Conservation (phyloP, 202 grass and related monocot genomes). For the Elaeis oleifera region DNA sequence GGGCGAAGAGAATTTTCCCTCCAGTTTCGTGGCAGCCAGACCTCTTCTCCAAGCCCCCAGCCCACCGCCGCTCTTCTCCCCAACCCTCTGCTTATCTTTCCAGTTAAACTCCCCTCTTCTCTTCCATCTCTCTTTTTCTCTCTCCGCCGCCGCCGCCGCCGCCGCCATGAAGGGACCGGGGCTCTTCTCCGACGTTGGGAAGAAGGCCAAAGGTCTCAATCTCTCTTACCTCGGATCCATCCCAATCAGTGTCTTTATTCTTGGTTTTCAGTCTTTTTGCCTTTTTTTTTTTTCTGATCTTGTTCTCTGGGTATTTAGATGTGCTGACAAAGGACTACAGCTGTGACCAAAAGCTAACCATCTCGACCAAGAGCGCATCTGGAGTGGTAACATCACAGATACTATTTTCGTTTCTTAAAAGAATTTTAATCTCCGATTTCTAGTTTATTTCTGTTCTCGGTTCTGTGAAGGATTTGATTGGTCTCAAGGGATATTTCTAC, state of each 20-base stretch:
- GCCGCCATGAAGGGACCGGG: constrained; percentile 41
- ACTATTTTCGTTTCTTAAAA: too few species aligned
- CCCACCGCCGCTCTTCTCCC: too few species aligned
- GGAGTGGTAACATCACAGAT: constrained; percentile 1
- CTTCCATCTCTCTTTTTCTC: too few species aligned
- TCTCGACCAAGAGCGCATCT: neutral
- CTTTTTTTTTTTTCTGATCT: neutral
- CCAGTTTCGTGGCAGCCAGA: too few species aligned
- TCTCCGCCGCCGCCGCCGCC: constrained; percentile 4
- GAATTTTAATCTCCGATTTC: too few species aligned
- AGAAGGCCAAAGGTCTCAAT: constrained; percentile 5
- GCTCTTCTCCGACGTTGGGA: constrained; percentile 14
- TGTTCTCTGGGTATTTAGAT: neutral
- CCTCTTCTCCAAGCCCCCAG: too few species aligned
- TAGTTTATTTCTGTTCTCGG: too few species aligned
- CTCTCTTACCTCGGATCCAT: neutral
- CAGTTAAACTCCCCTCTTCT: too few species aligned
- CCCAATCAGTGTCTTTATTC: neutral
- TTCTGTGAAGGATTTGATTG: too few species aligned
- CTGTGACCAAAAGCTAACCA: constrained; percentile 7
- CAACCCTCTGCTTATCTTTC: too few species aligned
- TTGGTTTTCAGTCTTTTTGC: neutral
- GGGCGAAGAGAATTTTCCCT: too few species aligned
- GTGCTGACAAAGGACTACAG: constrained; percentile 8
- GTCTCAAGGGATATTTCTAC: too few species aligned